A percentile compares a stretch with the other conserved stretches of the same genome.
These are phyloP conservation scores for Mycena capillaripes DNA, from an alignment of 768 basidiomycete genomes.

Conservation along the genomic window DNA sequence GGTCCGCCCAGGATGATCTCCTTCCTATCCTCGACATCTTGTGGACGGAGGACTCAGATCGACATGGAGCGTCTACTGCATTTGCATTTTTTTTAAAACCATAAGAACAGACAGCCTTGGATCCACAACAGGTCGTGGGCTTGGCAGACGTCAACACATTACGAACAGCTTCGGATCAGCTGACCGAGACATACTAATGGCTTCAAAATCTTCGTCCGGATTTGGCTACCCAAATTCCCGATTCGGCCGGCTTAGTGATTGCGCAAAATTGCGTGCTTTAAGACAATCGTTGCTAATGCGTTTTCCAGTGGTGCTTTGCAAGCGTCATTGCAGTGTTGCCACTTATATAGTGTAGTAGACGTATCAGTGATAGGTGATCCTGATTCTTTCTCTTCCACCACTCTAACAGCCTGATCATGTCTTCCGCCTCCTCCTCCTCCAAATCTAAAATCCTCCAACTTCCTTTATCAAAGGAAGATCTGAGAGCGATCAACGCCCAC, in stretches of 20 bases:
- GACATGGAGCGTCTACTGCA: no score
- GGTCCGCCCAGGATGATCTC: no score
- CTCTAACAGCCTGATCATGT: background rate
- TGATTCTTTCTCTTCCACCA: conserved; percentile 26
- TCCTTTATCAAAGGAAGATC: conserved; percentile 70
- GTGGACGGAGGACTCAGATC: no score
- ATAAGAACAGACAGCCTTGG: no score
- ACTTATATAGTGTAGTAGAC: no score
- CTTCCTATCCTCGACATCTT: no score
- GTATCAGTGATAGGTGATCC: no score
- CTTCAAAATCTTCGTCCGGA: background rate
- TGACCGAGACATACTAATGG: background rate
- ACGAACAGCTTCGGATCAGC: no score
- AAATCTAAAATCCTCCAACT: conserved; percentile 61
- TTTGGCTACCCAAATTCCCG: conserved; percentile 15
- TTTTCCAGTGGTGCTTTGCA: background rate
- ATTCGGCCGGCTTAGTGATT: conserved; percentile 5
- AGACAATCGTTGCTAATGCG: conserved; percentile 4
- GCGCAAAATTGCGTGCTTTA: conserved; percentile 19
- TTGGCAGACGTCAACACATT: no score
- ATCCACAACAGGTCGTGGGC: no score
- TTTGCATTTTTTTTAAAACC: no score
- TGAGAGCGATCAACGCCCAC: conserved; percentile 80
- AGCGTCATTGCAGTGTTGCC: background rate
- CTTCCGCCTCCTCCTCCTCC: conserved; percentile 41